These are phyloP conservation scores for Pseudohalonectria lignicola DNA, from an alignment of 2,329 filamentous ascomycete genomes.

Conservation along the genomic window DNA sequence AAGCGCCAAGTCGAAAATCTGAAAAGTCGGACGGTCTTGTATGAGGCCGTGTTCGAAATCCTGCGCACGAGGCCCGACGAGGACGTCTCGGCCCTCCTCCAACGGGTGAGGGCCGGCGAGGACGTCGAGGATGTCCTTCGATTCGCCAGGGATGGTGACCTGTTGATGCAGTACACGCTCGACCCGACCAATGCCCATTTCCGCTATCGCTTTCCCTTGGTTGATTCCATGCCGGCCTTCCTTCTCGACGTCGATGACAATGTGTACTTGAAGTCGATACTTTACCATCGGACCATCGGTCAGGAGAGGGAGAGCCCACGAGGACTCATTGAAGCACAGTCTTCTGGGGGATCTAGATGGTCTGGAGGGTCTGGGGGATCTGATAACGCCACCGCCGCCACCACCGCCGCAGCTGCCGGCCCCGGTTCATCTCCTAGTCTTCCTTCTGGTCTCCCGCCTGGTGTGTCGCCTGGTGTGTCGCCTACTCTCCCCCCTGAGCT, in stretches of 20 bases:
- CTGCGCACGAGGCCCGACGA: background rate
- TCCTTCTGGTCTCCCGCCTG: no score
- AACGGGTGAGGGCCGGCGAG: background rate
- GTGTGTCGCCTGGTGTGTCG: no score
- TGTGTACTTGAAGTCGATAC: slow-evolving; percentile 17
- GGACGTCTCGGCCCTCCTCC: background rate
- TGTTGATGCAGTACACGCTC: slow-evolving; percentile 24
- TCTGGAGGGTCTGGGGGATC: no score
- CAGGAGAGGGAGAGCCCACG: background rate
- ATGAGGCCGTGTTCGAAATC: background rate
- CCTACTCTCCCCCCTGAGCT: no score
- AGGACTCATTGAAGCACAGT: slow-evolving; percentile 9
- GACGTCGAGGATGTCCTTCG: slow-evolving; percentile 12
- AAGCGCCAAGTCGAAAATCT: background rate
- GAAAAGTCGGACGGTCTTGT: no score
- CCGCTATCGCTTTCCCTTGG: slow-evolving; percentile 27
- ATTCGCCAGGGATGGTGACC: slow-evolving; percentile 22
- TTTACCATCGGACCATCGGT: slow-evolving; percentile 10
- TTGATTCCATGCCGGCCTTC: slow-evolving; percentile 16
- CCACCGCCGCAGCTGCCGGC: no score
- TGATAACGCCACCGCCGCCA: slow-evolving; percentile 5
- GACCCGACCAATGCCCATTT: slow-evolving; percentile 21
- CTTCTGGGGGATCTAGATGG: no score
- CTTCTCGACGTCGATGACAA: slow-evolving; percentile 13
- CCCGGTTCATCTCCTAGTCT: no score